Evolutionary conservation across 2,329 filamentous ascomycete genomes (phyloP), one percentile per base, ranked within the genome.

Genomic region (Aspergillus neoniger): DNA sequence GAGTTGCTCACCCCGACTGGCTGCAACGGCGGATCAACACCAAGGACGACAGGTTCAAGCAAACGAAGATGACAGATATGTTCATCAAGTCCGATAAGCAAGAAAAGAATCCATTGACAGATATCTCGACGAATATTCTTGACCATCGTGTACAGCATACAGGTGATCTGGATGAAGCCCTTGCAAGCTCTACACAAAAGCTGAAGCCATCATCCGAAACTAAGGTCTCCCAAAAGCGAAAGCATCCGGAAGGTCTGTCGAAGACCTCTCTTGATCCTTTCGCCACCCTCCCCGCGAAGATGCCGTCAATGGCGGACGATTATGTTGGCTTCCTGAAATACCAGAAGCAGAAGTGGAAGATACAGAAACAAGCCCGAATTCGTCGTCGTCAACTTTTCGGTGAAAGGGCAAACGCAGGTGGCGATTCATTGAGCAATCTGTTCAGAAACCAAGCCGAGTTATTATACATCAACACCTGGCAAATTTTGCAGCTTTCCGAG

Each of bases 311-410:
- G 19, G 91, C 88, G 0, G 87, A 95, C 52, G 90, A 99, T 75
- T 99, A 99, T 68, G 81, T 86, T 17, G 91, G 86, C 0, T 99
- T 96, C 81, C 76, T 99, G 56, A 85, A 90, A 71, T 98, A 98
- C 71, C 95, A 99, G 74, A 99, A 99, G 77, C 87, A 93, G 79
- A 99, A 99, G 77, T 99, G 95, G 95, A 97, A 94, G 80, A 89
- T 98, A 39, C 95, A 99, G 74, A 96, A 92, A 72, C 90, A 96
- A 74, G 92, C 94, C 36, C 87, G 95, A 21, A 84, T 89, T 62
- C 88, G 94, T 47, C 85, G 96, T 65, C 86, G 94, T 52, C 95
- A 99, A 74, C 82, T 99, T 0, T 99, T 99, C 70, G 95, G 95
- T 61, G 94, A 99, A 70, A 88, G 90, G 59, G 85, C 88, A 10